Evolutionary conservation across 352 stramenopile genomes (phyloP).

Genomic region (Phytophthora meadii): DNA sequence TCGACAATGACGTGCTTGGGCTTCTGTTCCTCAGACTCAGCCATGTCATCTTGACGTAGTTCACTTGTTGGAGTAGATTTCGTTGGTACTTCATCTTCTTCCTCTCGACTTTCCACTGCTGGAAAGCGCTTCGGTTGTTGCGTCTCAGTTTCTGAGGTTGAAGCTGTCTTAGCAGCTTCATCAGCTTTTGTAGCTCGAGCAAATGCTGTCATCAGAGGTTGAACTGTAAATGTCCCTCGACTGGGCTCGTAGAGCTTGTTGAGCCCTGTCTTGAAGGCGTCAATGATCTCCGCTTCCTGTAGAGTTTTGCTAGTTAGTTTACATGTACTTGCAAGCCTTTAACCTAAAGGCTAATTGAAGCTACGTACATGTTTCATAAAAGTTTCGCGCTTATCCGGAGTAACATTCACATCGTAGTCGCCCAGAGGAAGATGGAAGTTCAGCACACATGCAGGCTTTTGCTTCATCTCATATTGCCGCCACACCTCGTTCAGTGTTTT

Average conservation of each 20-base stretch:
- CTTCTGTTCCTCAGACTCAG: constrained; percentile 5
- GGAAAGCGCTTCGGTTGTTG: constrained; percentile 3
- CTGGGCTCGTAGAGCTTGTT: constrained; percentile 72
- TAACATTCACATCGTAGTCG: constrained; percentile 97
- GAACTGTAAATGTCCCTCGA: constrained; percentile 65
- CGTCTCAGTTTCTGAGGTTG: not conserved
- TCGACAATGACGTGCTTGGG: constrained; percentile 29
- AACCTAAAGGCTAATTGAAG: not conserved
- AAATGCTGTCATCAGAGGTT: constrained; percentile 61
- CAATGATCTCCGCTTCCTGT: constrained; percentile 64
- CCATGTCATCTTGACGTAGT: constrained; percentile 5
- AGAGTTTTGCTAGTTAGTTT: not conserved
- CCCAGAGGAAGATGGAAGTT: constrained; percentile 89
- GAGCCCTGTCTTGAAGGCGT: constrained; percentile 64
- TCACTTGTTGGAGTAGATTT: not conserved
- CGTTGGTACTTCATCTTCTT: constrained; percentile 1
- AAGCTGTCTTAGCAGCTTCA: constrained; percentile 11
- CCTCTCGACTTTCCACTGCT: constrained; percentile 6
- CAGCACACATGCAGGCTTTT: constrained; percentile 95
- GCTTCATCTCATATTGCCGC: constrained; percentile 89
- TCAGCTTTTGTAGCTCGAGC: constrained; percentile 28
- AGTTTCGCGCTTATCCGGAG: constrained; percentile 97
- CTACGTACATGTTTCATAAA: constrained; percentile 79
- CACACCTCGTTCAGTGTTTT: constrained; percentile 92
- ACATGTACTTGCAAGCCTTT: too few relatives aligned